A percentile compares a stretch with the other conserved stretches of the same genome.
These are phyloP conservation scores for Alternaria brassicae DNA, from an alignment of 2,329 filamentous ascomycete genomes.

Conservation along the genomic window DNA sequence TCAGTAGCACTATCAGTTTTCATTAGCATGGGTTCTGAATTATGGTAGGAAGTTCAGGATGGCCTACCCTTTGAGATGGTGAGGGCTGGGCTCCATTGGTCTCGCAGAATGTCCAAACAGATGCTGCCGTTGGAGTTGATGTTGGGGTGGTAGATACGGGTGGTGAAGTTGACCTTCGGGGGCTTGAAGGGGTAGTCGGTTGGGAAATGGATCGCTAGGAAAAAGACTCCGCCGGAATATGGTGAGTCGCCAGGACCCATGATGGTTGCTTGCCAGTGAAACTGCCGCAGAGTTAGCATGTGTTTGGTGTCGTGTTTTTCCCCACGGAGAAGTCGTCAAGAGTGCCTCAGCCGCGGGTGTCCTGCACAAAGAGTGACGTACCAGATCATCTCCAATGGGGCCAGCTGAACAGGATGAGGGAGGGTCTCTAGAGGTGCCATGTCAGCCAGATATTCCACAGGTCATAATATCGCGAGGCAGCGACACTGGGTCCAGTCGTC, in stretches of 20 bases:
- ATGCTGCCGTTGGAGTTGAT: conserved; percentile 99
- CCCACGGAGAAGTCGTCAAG: conserved; percentile 23
- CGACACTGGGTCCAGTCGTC: conserved; percentile 20
- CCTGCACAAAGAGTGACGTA: conserved; percentile 62
- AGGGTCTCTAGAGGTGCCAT: conserved; percentile 73
- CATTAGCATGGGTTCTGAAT: conserved; percentile 5
- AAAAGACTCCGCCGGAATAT: conserved; percentile 98
- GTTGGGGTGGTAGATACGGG: conserved; percentile 99
- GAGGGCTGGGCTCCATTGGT: conserved; percentile 98
- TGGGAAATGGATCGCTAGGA: conserved; percentile 97
- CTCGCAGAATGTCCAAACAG: conserved; percentile 96
- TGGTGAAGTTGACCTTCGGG: conserved; percentile 99
- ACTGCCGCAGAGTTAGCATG: conserved; percentile 64
- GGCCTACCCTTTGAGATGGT: conserved; percentile 94
- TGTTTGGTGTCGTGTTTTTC: conserved; percentile 12
- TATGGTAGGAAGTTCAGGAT: no score
- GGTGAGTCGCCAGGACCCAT: conserved; percentile 98
- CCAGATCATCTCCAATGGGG: conserved; percentile 95
- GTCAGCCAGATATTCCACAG: conserved; percentile 42
- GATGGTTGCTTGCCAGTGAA: conserved; percentile 99
- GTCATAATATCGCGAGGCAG: conserved; percentile 14
- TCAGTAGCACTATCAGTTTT: conserved; percentile 77
- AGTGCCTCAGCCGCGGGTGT: conserved; percentile 43
- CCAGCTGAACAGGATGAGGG: conserved; percentile 98
- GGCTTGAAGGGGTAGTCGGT: conserved; percentile 99